Conservation (phyloP, 2,329 filamentous ascomycete genomes). For the Tricladium varicosporioides region DNA sequence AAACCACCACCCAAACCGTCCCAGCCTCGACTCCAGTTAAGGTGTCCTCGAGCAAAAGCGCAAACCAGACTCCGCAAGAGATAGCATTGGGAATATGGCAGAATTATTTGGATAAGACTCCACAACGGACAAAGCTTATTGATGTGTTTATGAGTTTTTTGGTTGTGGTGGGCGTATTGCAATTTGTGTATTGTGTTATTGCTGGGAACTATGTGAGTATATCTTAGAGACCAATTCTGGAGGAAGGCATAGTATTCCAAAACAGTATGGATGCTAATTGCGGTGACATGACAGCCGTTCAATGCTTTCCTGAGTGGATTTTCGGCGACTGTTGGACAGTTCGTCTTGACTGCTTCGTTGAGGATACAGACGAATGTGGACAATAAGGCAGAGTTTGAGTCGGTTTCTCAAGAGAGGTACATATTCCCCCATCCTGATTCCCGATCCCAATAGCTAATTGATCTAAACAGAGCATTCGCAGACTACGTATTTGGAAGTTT, state of each 20-base stretch:
- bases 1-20: constrained; percentile 23
- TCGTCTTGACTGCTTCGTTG: constrained; percentile 85
- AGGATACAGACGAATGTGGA: constrained; percentile 88
- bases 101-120: constrained; percentile 77
- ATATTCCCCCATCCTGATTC: constrained; percentile 18
- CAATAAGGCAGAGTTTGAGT: constrained; percentile 75
- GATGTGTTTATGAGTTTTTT: constrained; percentile 90
- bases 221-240: too few species aligned
- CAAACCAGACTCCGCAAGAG: constrained; percentile 38
- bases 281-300: constrained; percentile 70
- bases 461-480: constrained; percentile 73
- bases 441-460: constrained; percentile 17
- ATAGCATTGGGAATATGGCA: constrained; percentile 70
- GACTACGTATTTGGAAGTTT: constrained; percentile 94
- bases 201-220: constrained; percentile 86
- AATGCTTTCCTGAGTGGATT: constrained; percentile 98
- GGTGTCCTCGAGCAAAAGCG: constrained; percentile 23
- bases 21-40: constrained; percentile 21
- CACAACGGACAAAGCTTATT: constrained; percentile 87
- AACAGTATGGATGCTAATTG: neutral
- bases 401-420: constrained; percentile 78
- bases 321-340: constrained; percentile 91
- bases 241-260: too few species aligned
- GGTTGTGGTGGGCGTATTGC: constrained; percentile 78
- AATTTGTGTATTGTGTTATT: constrained; percentile 90